A percentile compares a stretch with the other conserved stretches of the same genome.
These are phyloP conservation scores for Macrocystidia cucumis DNA, from an alignment of 1,284 basidiomycete genomes.

Conservation along the genomic window DNA sequence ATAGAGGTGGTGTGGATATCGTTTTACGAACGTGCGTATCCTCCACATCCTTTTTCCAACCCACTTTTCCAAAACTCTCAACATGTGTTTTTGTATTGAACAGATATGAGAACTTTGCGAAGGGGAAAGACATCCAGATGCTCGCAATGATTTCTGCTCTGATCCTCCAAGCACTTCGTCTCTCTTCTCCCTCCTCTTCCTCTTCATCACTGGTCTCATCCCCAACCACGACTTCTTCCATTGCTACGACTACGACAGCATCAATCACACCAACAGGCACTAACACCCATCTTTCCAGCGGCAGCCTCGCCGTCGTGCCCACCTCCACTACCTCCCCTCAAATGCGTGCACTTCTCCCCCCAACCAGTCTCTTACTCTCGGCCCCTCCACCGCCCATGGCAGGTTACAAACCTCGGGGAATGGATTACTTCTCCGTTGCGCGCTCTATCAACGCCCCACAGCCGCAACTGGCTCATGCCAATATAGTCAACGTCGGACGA, in stretches of 20 bases:
- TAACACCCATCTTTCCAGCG: slow-evolving; percentile 40
- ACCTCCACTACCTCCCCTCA: slow-evolving; percentile 26
- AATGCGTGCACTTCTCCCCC: slow-evolving; percentile 25
- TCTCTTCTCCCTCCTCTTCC: neutral
- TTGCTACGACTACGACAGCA: neutral
- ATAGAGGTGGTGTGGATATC: no score
- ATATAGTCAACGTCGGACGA: no score
- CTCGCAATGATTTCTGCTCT: slow-evolving; percentile 72
- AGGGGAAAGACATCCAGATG: slow-evolving; percentile 72
- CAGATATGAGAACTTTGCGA: slow-evolving; percentile 61
- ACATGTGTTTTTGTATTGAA: no score
- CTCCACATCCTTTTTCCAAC: no score
- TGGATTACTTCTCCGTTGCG: no score
- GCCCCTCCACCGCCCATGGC: no score
- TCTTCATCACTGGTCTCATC: neutral
- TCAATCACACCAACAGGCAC: slow-evolving; percentile 14
- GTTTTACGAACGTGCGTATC: no score
- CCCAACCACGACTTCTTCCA: neutral
- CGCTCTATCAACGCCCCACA: no score
- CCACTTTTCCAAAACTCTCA: no score
- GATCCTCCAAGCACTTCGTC: slow-evolving; percentile 42
- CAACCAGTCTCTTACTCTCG: slow-evolving; percentile 42
- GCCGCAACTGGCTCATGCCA: no score
- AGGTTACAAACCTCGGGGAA: no score
- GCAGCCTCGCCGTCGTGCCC: slow-evolving; percentile 17